Conservation (phyloP, 495 filamentous ascomycete species). For the Trichocladium uniseriatum region DNA sequence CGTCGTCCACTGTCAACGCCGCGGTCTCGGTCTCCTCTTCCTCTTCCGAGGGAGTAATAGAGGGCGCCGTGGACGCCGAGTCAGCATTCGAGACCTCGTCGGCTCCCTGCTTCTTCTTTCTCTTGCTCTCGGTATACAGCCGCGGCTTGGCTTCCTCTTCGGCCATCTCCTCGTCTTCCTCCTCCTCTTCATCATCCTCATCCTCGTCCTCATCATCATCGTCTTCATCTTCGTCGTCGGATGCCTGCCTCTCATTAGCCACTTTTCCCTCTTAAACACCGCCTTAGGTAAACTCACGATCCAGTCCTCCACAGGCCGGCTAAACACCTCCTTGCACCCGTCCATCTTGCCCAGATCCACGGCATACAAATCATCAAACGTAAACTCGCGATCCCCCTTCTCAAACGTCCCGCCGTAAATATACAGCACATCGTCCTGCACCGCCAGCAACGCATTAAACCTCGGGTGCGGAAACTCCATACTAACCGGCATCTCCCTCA, state of each 20-base stretch:
- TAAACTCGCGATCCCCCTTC: conserved; percentile 87
- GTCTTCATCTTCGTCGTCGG: conserved; percentile 66
- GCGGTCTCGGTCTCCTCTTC: conserved; percentile 41
- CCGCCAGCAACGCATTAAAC: conserved; percentile 82
- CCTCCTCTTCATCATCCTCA: conserved; percentile 56
- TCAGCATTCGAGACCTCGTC: conserved; percentile 31
- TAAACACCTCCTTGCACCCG: conserved; percentile 82
- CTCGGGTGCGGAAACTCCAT: conserved; percentile 78
- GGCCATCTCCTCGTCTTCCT: conserved; percentile 42
- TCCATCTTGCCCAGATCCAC: conserved; percentile 88
- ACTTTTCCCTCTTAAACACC: background rate
- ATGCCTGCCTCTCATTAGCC: conserved; percentile 36
- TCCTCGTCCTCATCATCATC: conserved; percentile 62
- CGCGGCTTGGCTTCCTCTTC: conserved; percentile 26
- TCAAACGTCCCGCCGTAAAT: conserved; percentile 93
- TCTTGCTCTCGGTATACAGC: conserved; percentile 32
- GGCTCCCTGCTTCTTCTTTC: conserved; percentile 38
- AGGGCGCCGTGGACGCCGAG: conserved; percentile 19
- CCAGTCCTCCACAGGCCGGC: conserved; percentile 77
- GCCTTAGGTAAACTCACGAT: conserved; percentile 37
- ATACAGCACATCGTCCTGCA: conserved; percentile 86
- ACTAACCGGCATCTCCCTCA: conserved; percentile 46
- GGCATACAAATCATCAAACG: conserved; percentile 86
- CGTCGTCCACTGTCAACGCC: conserved; percentile 43
- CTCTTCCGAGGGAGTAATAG: conserved; percentile 31